A percentile compares a stretch with the other conserved stretches of the same genome.
Evolutionary conservation across 1,284 basidiomycete genomes (phyloP).

Genomic region (Malassezia sp.): DNA sequence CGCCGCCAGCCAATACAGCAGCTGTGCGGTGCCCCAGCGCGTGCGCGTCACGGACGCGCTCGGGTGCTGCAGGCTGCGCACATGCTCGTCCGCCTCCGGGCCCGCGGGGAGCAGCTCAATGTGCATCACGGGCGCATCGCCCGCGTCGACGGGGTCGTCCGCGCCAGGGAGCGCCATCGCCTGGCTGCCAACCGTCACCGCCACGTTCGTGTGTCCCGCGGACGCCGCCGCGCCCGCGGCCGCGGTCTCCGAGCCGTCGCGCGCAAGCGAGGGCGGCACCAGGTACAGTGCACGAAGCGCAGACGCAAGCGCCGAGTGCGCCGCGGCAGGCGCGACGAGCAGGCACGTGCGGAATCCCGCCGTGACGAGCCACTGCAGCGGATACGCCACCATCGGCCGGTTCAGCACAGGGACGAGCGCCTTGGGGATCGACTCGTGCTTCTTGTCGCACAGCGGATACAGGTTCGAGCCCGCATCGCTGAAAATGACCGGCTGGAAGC

Average conservation of each 20-base stretch:
- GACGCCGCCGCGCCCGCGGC: constrained; percentile 19
- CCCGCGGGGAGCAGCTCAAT: constrained; percentile 38
- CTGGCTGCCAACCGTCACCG: constrained; percentile 20
- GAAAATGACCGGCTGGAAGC: constrained; percentile 40
- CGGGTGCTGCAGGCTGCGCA: constrained; percentile 9
- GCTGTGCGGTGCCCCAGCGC: constrained; percentile 36
- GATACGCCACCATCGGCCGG: constrained; percentile 40
- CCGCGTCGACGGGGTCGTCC: constrained; percentile 9
- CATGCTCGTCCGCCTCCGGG: constrained; percentile 20
- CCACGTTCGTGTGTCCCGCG: constrained; percentile 26
- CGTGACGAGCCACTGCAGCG: constrained; percentile 37
- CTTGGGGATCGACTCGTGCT: constrained; percentile 24
- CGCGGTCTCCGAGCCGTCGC: constrained; percentile 18
- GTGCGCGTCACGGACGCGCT: neutral
- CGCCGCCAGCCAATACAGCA: constrained; percentile 42
- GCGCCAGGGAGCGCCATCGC: neutral
- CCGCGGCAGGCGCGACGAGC: constrained; percentile 36
- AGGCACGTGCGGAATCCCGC: constrained; percentile 33
- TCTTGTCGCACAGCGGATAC: constrained; percentile 37
- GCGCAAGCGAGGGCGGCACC: constrained; percentile 19
- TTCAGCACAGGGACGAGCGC: constrained; percentile 44
- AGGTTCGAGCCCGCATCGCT: constrained; percentile 37
- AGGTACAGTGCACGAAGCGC: constrained; percentile 37
- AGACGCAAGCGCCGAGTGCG: constrained; percentile 28
- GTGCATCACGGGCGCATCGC: constrained; percentile 19